These are phyloP conservation scores for Apiospora aurea DNA, from an alignment of 2,329 filamentous ascomycete species.

Conservation along the genomic window DNA sequence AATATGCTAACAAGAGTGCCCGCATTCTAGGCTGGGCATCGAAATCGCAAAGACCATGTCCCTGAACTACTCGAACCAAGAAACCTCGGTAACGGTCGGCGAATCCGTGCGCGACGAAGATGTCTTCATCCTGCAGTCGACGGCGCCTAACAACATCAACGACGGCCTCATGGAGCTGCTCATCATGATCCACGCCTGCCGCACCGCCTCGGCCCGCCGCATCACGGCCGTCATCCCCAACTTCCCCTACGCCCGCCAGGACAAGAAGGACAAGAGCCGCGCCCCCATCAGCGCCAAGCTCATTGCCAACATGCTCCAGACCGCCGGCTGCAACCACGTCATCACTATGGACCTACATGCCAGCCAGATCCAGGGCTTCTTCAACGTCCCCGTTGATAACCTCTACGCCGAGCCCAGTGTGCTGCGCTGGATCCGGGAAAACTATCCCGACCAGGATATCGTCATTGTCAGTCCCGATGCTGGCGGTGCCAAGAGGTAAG, in stretches of 20 bases:
- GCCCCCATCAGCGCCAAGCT: slow-evolving; percentile 97
- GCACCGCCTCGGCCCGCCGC: slow-evolving; percentile 73
- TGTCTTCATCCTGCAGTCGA: slow-evolving; percentile 97
- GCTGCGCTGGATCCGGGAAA: slow-evolving; percentile 88
- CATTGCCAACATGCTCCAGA: slow-evolving; percentile 97
- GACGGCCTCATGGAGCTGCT: slow-evolving; percentile 97
- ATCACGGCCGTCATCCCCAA: slow-evolving; percentile 97
- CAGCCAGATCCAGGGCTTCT: slow-evolving; percentile 94
- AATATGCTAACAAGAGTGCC: slow-evolving; percentile 26
- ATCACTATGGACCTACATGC: slow-evolving; percentile 98
- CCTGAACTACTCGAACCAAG: slow-evolving; percentile 85
- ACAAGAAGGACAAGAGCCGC: slow-evolving; percentile 93
- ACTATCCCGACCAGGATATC: slow-evolving; percentile 80
- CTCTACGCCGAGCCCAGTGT: slow-evolving; percentile 94
- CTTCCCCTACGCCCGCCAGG: slow-evolving; percentile 95
- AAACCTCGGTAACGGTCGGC: slow-evolving; percentile 90
- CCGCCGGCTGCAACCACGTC: slow-evolving; percentile 89
- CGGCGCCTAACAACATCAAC: slow-evolving; percentile 94
- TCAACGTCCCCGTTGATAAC: slow-evolving; percentile 80
- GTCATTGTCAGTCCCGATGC: slow-evolving; percentile 96
- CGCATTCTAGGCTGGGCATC: slow-evolving; percentile 69
- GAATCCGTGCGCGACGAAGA: slow-evolving; percentile 97
- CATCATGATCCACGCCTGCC: slow-evolving; percentile 97
- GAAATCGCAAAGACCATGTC: slow-evolving; percentile 81
- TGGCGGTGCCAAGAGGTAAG: slow-evolving; percentile 85